A percentile compares a stretch with the other conserved stretches of the same genome.
Conservation (phyloP, 148 eudicot species). For the Amaranthus cruentus region DNA sequence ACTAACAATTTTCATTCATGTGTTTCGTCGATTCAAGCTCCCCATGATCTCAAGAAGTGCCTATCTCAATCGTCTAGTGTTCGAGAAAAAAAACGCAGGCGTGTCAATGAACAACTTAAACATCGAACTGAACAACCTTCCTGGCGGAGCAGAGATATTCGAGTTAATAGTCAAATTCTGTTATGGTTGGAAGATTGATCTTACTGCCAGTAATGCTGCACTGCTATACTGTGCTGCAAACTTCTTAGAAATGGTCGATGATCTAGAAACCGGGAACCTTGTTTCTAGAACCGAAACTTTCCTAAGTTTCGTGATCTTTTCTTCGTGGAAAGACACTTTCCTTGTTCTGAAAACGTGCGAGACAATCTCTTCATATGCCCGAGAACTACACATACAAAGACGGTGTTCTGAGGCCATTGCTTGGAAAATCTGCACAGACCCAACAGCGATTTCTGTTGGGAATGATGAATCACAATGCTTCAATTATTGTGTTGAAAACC, state of each 20-base stretch:
- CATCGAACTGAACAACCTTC: conserved; percentile 29
- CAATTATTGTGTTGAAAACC: conserved; percentile 8
- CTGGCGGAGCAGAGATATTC: conserved; percentile 42
- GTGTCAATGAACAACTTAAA: conserved; percentile 5
- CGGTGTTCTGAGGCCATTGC: conserved; percentile 42
- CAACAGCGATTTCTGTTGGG: conserved; percentile 13
- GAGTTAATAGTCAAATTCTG: conserved; percentile 40
- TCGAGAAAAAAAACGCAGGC: conserved; percentile 24
- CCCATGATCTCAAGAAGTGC: conserved; percentile 48
- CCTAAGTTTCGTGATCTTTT: conserved; percentile 34
- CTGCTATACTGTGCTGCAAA: conserved; percentile 42
- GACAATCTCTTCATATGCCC: conserved; percentile 36
- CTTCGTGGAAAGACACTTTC: conserved; percentile 51
- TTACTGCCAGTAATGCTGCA: conserved; percentile 33
- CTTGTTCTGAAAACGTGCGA: conserved; percentile 39
- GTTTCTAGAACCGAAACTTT: conserved; percentile 36
- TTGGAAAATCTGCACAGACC: conserved; percentile 39
- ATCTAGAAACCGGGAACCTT: conserved; percentile 36
- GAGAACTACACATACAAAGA: conserved; percentile 32
- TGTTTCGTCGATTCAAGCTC: conserved; percentile 24
- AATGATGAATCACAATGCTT: conserved; percentile 13
- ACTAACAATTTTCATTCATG: not conserved
- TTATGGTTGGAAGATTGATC: conserved; percentile 40
- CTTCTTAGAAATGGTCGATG: conserved; percentile 44
- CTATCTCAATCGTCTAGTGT: conserved; percentile 33